Percentiles rank a stretch among this genome's conserved stretches.
These are phyloP conservation scores for Eucalyptus camaldulensis DNA, from an alignment of 345 rosid species.

Conservation along the genomic window DNA sequence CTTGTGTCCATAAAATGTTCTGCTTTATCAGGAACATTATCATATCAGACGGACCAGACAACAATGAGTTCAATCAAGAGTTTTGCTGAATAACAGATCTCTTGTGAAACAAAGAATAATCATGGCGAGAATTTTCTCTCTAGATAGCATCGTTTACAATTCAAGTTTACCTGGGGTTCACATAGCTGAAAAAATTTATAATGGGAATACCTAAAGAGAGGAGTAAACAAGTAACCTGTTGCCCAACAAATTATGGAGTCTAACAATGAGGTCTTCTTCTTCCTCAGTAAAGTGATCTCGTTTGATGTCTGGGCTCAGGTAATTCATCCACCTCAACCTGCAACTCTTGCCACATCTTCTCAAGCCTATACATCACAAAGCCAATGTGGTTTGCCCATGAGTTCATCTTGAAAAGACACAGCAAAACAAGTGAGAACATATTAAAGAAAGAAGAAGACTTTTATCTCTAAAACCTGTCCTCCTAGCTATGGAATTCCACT, in stretches of 20 bases:
- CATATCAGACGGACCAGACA: background rate
- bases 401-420: background rate
- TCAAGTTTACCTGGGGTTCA: constrained; percentile 21
- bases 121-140: background rate
- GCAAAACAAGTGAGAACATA: background rate
- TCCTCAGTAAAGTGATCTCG: background rate
- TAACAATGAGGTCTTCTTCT: background rate
- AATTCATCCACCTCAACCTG: constrained; percentile 11
- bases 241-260: constrained; percentile 8
- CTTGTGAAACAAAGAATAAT: background rate
- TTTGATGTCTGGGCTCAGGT: background rate
- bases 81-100: background rate
- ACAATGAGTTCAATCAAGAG: background rate
- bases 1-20: background rate
- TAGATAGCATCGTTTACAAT: background rate
- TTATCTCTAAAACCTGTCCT: constrained; percentile 18
- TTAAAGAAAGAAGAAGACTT: background rate
- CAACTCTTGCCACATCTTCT: constrained; percentile 66
- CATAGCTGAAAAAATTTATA: constrained; percentile 36
- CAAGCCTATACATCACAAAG: constrained; percentile 15
- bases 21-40: background rate
- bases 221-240: constrained; percentile 40
- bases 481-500: constrained; percentile 43
- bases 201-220: constrained; percentile 20
- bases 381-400: background rate